Evolutionary conservation across 1,284 basidiomycete genomes (phyloP), one percentile per base, ranked within the genome.

Genomic region (Naganishia albida): DNA sequence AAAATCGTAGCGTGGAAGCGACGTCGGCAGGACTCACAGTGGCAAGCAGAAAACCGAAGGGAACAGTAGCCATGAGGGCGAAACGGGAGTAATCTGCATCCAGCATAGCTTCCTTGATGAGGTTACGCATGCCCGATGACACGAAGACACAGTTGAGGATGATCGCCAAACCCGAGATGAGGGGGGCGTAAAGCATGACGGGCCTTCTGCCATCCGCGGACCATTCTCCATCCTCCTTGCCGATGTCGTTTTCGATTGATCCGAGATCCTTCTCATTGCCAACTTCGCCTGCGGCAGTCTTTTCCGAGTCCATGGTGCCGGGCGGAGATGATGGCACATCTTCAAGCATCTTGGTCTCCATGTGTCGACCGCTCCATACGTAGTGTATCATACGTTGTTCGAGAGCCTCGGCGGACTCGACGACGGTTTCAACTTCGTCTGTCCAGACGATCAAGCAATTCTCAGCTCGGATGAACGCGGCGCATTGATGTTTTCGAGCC

Each of bases 401-500:
- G 10, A 75, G 68, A 63, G 87, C 87, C 57, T 75, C 73, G 0
- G 76, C 75, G 3, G 73, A 70, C 0, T 86, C 84, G 65, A 89
- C 84, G 72, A 91, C 86, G 68, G 77, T 81, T 73, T 88, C 87
- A 57, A 90, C 82, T 70, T 85, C 81, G 75, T 91, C 89, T 8
- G 87, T 84, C 90, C 89, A 92, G 46, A 88, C 83, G 49, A 89
- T 81, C 46, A 91, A 80, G 18, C 88, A 85, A 34, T 85, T 84
- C 70, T 91, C 88, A 71, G 87, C 85, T 48, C 89, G 85, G 67
- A 91, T 84, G 77, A 92, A 91, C 23, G 89, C 89, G 18, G 85
- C 89, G 67, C 88, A 88, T 72, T 91, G 89, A 70, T 90, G 88
- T 77, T 89, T 90, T 73, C 90, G 85, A 1, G 88, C 89, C 26